phyloP scores from a whole-genome alignment of 192 early-diverging fungal species.

The Ambispora gerdemannii region DNA sequence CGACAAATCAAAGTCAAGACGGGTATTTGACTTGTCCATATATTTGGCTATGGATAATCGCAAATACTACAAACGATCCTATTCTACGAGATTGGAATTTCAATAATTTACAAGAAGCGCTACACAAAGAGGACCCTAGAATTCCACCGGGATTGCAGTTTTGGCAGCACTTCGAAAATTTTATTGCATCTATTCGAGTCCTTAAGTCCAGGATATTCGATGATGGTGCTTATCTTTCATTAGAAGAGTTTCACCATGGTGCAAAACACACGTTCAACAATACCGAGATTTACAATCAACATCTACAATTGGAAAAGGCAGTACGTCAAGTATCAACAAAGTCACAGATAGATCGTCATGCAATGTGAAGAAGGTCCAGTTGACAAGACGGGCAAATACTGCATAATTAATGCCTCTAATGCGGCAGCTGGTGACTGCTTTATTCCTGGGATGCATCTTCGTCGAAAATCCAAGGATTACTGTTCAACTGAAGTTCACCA shows the following conservation, averaged over 20 bases:
- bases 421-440: constrained; percentile 15
- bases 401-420: constrained; percentile 15
- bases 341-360: not conserved
- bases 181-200: constrained; percentile 32
- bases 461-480: not conserved
- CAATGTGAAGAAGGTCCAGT: not conserved
- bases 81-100: constrained; percentile 33
- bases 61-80: constrained; percentile 25
- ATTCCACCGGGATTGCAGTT: constrained; percentile 34
- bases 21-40: constrained; percentile 34
- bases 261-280: not conserved
- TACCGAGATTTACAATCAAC: not conserved
- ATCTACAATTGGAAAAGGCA: not conserved
- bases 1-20: not conserved
- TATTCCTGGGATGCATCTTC: not conserved
- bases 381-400: not conserved
- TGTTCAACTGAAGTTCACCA: constrained; percentile 33
- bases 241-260: constrained; percentile 9
- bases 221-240: not conserved
- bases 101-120: constrained; percentile 24
- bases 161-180: constrained; percentile 42
- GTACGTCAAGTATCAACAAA: not conserved
- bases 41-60: constrained; percentile 38
- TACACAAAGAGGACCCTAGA: constrained; percentile 32
- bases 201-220: constrained; percentile 30